phyloP scores from a whole-genome alignment of 768 basidiomycete genomes.

The Lentinus tigrinus region DNA sequence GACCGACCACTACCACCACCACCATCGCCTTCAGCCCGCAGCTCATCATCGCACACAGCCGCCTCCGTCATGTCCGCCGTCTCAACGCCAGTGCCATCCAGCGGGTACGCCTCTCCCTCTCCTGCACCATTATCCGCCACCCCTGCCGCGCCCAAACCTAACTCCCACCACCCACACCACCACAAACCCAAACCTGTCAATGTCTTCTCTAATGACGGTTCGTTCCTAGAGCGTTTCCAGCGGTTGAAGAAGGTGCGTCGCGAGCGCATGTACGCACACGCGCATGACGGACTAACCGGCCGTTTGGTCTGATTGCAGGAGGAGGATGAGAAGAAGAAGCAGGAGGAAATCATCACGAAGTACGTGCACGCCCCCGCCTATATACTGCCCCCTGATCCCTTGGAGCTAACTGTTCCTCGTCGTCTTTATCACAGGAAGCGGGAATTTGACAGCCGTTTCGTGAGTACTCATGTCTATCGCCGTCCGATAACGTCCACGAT shows the following conservation, averaged over 20 bases:
- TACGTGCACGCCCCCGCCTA: slow-evolving; percentile 26
- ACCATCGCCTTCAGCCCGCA: too few species aligned
- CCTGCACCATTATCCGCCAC: slow-evolving; percentile 24
- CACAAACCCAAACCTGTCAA: slow-evolving; percentile 49
- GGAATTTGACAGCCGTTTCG: slow-evolving; percentile 61
- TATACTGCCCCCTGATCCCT: neutral
- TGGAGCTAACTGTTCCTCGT: neutral
- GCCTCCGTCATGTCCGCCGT: slow-evolving; percentile 19
- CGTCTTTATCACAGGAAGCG: slow-evolving; percentile 45
- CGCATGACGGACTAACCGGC: neutral
- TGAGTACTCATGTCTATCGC: slow-evolving; percentile 32
- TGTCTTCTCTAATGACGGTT: slow-evolving; percentile 69
- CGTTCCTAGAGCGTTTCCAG: slow-evolving; percentile 65
- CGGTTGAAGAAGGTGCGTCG: slow-evolving; percentile 50
- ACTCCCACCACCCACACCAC: slow-evolving; percentile 14
- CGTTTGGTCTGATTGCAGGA: slow-evolving; percentile 33
- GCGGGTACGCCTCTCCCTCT: slow-evolving; percentile 31
- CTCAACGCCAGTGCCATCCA: slow-evolving; percentile 22
- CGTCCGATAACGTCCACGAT: neutral
- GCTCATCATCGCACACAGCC: neutral
- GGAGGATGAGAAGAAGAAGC: slow-evolving; percentile 57
- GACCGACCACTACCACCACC: neutral
- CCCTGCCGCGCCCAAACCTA: slow-evolving; percentile 27
- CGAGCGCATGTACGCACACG: neutral
- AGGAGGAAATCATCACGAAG: slow-evolving; percentile 51